Percentiles rank a stretch among this genome's conserved stretches.
These are phyloP conservation scores for Yamadazyma triangularis DNA, from an alignment of 1,139 yeast species.

Conservation along the genomic window DNA sequence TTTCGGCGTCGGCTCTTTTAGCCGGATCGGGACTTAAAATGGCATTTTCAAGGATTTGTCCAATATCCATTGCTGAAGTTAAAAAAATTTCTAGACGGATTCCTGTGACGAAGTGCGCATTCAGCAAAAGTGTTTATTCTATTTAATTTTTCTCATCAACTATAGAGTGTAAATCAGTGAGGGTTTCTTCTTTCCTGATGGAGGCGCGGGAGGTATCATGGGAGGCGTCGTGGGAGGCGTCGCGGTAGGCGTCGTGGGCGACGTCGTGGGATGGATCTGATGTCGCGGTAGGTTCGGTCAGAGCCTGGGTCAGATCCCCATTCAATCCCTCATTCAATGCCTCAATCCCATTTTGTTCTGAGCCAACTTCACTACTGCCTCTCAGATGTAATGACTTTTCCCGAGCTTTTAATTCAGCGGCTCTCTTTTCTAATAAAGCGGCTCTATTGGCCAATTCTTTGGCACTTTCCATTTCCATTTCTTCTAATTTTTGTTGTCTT, in stretches of 20 bases:
- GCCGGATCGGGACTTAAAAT: slow-evolving; percentile 61
- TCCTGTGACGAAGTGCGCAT: too few relatives aligned
- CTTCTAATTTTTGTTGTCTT: slow-evolving; percentile 74
- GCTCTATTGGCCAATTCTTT: slow-evolving; percentile 68
- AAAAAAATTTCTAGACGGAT: too few relatives aligned
- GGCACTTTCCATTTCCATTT: slow-evolving; percentile 73
- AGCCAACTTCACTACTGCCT: neutral
- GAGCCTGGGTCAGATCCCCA: too few relatives aligned
- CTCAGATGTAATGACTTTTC: slow-evolving; percentile 42
- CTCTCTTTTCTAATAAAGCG: slow-evolving; percentile 70
- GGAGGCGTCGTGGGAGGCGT: slow-evolving; percentile 1
- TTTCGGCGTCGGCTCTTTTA: slow-evolving; percentile 76
- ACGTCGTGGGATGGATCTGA: neutral
- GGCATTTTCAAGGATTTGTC: slow-evolving; percentile 73
- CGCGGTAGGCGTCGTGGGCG: neutral
- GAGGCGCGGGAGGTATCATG: slow-evolving; percentile 4
- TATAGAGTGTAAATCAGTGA: slow-evolving; percentile 50
- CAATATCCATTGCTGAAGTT: slow-evolving; percentile 60
- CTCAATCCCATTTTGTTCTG: too few relatives aligned
- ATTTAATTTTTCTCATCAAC: slow-evolving; percentile 11
- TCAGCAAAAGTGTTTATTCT: too few relatives aligned
- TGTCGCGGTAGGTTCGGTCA: too few relatives aligned
- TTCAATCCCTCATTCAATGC: too few relatives aligned
- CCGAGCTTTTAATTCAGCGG: slow-evolving; percentile 65
- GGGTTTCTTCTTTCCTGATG: slow-evolving; percentile 44